phyloP scores from a whole-genome alignment of 768 basidiomycete species.

The Brasilioporus rufonigricans region DNA sequence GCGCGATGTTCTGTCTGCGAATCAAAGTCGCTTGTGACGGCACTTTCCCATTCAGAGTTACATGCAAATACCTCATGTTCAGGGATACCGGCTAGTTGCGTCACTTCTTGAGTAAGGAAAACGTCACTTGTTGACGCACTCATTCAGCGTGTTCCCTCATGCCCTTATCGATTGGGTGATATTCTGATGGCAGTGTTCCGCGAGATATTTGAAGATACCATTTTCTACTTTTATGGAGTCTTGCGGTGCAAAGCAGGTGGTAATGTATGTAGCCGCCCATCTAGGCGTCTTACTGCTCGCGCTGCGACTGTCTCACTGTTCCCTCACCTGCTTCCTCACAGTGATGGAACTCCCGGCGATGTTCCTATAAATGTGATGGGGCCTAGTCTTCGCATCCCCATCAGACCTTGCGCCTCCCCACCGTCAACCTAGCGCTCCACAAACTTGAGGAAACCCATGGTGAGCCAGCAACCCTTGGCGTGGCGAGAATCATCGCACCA shows the following conservation, averaged over 20 bases:
- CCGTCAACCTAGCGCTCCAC: neutral
- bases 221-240: slow-evolving; percentile 5
- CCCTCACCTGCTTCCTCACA: neutral
- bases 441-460: slow-evolving; percentile 1
- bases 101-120: slow-evolving; percentile 9
- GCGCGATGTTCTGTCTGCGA: neutral
- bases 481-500: neutral
- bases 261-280: slow-evolving; percentile 17
- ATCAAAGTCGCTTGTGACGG: slow-evolving; percentile 2
- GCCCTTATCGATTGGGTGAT: slow-evolving; percentile 13
- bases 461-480: slow-evolving; percentile 4
- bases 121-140: slow-evolving; percentile 17
- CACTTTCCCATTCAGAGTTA: neutral
- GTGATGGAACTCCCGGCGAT: neutral
- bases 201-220: neutral
- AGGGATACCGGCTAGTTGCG: neutral
- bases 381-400: neutral
- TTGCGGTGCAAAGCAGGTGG: neutral
- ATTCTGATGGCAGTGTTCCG: slow-evolving; percentile 5
- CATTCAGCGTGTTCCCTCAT: slow-evolving; percentile 12
- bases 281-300: neutral
- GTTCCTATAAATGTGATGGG: slow-evolving; percentile 18
- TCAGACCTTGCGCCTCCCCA: neutral
- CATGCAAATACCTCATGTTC: slow-evolving; percentile 18
- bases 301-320: neutral